Conservation (phyloP, 768 basidiomycete genomes). For the Grammothele lineata region DNA sequence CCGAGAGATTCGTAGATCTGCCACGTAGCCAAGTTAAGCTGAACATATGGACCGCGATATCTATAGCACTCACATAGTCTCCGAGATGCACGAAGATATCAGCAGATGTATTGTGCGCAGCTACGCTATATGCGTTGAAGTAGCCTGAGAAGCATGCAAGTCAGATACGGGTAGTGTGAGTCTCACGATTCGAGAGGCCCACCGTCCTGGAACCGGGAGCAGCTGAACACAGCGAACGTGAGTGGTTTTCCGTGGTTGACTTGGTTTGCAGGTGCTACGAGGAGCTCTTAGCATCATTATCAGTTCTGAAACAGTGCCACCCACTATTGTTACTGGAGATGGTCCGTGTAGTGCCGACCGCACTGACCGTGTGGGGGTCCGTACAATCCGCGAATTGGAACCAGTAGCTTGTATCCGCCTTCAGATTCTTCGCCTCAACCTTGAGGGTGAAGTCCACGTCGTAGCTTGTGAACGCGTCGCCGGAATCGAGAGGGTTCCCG, state of each 20-base stretch:
- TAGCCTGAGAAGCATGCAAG: slow-evolving; percentile 37
- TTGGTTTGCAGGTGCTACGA: slow-evolving; percentile 38
- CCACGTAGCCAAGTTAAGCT: neutral
- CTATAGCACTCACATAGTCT: slow-evolving; percentile 44
- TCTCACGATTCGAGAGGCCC: too few species aligned
- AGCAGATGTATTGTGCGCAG: slow-evolving; percentile 46
- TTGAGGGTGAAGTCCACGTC: slow-evolving; percentile 62
- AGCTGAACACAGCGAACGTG: slow-evolving; percentile 55
- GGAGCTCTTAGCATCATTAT: too few species aligned
- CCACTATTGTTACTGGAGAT: slow-evolving; percentile 42
- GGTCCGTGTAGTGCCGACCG: slow-evolving; percentile 50
- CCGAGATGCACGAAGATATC: slow-evolving; percentile 57
- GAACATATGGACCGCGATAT: too few species aligned
- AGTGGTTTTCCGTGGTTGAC: slow-evolving; percentile 52
- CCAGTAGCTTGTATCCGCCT: slow-evolving; percentile 51
- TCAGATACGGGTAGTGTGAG: too few species aligned
- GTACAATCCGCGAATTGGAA: slow-evolving; percentile 55
- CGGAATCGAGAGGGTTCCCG: slow-evolving; percentile 35
- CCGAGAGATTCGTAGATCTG: slow-evolving; percentile 49
- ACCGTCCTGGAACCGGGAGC: slow-evolving; percentile 52
- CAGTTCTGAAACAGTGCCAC: slow-evolving; percentile 11
- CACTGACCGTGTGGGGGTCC: slow-evolving; percentile 37
- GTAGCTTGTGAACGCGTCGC: slow-evolving; percentile 48
- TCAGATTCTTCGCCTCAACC: slow-evolving; percentile 48
- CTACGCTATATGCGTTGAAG: slow-evolving; percentile 60